Evolutionary conservation across 176 grass and related monocot genomes (phyloP).

Genomic region (Triticum turgidum): DNA sequence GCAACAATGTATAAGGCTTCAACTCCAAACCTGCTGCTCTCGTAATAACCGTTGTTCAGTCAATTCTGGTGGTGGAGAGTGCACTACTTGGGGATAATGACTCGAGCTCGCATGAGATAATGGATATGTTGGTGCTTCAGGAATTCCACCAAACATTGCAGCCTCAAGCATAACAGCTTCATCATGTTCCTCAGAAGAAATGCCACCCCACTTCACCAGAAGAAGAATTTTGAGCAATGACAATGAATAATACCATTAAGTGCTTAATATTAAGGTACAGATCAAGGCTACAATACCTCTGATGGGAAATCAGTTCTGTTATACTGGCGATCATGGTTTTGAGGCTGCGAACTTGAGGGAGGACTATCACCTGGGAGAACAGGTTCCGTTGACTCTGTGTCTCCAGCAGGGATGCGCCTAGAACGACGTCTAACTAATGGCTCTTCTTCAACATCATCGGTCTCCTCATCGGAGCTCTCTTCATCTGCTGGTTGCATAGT

Average conservation of each 20-base stretch:
- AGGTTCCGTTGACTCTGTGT: slow-evolving; percentile 26
- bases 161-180: slow-evolving; percentile 99
- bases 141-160: slow-evolving; percentile 94
- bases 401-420: slow-evolving; percentile 52
- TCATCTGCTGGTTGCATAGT: slow-evolving; percentile 49
- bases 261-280: background rate
- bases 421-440: slow-evolving; percentile 72
- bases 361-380: slow-evolving; percentile 34
- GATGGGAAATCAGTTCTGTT: slow-evolving; percentile 58
- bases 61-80: slow-evolving; percentile 63
- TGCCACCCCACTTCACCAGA: slow-evolving; percentile 81
- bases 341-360: slow-evolving; percentile 36
- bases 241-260: background rate
- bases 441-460: slow-evolving; percentile 72
- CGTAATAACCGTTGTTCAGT: slow-evolving; percentile 83
- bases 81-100: slow-evolving; percentile 42
- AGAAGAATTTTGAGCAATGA: slow-evolving; percentile 28
- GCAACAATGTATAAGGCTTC: slow-evolving; percentile 17
- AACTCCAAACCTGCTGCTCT: slow-evolving; percentile 77
- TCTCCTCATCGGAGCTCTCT: slow-evolving; percentile 58
- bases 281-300: slow-evolving; percentile 53
- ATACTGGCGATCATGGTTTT: slow-evolving; percentile 31
- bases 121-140: slow-evolving; percentile 63
- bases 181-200: slow-evolving; percentile 92
- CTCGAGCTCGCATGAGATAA: slow-evolving; percentile 47